Conservation (phyloP, 495 filamentous ascomycete species). For the Chaetomium fimeti region DNA sequence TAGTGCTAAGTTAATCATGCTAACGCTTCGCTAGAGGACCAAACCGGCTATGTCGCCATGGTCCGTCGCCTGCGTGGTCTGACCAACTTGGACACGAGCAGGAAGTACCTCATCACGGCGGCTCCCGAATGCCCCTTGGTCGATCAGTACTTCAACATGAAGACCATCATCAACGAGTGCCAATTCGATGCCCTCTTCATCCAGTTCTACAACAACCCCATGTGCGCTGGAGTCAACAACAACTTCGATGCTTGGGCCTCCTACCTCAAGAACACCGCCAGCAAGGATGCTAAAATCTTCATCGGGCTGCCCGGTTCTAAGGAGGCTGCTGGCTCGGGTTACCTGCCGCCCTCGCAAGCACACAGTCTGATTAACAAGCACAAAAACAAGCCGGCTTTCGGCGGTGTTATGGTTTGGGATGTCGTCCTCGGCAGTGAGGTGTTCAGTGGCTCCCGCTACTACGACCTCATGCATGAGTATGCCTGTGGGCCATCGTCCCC, state of each 20-base stretch:
- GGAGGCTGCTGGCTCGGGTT: constrained; percentile 33
- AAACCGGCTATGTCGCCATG: constrained; percentile 42
- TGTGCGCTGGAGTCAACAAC: constrained; percentile 51
- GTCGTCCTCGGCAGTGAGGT: constrained; percentile 33
- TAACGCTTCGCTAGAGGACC: constrained; percentile 24
- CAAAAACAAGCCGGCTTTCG: constrained; percentile 39
- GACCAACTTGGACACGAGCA: constrained; percentile 39
- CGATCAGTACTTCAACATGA: constrained; percentile 50
- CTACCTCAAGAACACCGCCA: constrained; percentile 54
- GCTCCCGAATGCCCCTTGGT: constrained; percentile 64
- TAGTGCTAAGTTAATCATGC: not conserved
- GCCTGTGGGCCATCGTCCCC: constrained; percentile 21
- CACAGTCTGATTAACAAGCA: constrained; percentile 34
- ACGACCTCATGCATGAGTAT: constrained; percentile 32
- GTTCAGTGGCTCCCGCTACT: constrained; percentile 27
- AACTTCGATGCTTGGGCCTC: constrained; percentile 64
- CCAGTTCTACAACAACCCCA: constrained; percentile 72
- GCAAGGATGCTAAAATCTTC: constrained; percentile 59
- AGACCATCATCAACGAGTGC: constrained; percentile 53
- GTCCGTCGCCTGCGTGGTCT: constrained; percentile 54
- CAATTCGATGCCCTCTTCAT: constrained; percentile 64
- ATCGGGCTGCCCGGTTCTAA: constrained; percentile 62
- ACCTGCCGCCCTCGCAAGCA: constrained; percentile 29
- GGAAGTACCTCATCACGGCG: constrained; percentile 55
- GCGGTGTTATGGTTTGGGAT: constrained; percentile 48